Evolutionary conservation across 2,329 filamentous ascomycete genomes (phyloP).

Genomic region (Calonectria henricotiae): DNA sequence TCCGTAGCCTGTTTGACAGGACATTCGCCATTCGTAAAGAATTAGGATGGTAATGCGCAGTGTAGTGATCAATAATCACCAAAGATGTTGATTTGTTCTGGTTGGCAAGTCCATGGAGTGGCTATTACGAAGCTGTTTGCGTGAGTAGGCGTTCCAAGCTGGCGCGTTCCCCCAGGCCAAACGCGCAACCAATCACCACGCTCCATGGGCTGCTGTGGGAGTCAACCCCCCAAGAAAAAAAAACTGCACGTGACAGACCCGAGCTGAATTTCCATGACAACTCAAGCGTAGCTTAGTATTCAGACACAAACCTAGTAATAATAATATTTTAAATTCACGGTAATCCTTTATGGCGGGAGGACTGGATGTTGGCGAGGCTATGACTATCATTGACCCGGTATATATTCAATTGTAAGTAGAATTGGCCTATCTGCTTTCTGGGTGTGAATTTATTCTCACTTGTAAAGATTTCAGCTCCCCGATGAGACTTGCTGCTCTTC

Average conservation of each 20-base stretch:
- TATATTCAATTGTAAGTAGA: slow-evolving; percentile 27
- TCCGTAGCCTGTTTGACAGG: background rate
- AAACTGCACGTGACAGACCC: background rate
- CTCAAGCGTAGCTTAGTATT: background rate
- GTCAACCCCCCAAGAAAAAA: background rate
- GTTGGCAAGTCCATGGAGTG: background rate
- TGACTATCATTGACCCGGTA: slow-evolving; percentile 2
- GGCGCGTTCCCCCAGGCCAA: background rate
- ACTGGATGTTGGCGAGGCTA: slow-evolving; percentile 21
- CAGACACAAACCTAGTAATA: slow-evolving; percentile 9
- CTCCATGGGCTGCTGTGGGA: background rate
- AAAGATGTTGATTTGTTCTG: background rate
- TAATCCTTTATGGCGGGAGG: slow-evolving; percentile 2
- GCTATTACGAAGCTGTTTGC: background rate
- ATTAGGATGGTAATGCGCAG: background rate
- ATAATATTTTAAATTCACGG: background rate
- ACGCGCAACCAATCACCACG: background rate
- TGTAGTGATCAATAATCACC: background rate
- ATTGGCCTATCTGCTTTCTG: slow-evolving; percentile 22
- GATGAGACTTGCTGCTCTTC: slow-evolving; percentile 49
- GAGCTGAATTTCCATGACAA: background rate
- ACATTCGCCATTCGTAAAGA: background rate
- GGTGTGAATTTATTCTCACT: slow-evolving; percentile 2
- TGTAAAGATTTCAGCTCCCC: slow-evolving; percentile 34
- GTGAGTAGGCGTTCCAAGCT: background rate